These are phyloP conservation scores for Pleurotus citrinopileatus DNA, from an alignment of 768 basidiomycete species.

Conservation along the genomic window DNA sequence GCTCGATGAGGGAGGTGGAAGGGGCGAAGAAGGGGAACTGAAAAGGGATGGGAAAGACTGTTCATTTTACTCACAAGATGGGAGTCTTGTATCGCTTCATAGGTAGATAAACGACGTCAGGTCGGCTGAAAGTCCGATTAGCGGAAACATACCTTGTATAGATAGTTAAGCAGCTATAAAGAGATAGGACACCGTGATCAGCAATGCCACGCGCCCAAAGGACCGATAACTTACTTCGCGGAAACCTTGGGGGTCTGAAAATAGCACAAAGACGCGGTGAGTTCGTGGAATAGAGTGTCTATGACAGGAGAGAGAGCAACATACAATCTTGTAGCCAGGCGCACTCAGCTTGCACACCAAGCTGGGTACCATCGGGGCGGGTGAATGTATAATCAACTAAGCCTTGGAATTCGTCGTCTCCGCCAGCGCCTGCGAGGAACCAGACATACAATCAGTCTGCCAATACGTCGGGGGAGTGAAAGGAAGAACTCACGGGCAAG, in stretches of 20 bases:
- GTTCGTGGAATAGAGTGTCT: no score
- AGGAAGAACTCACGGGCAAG: slow-evolving; percentile 43
- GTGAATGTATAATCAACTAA: slow-evolving; percentile 59
- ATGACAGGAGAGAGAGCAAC: not conserved
- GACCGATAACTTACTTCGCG: slow-evolving; percentile 39
- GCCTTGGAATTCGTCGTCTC: slow-evolving; percentile 63
- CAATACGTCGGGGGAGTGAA: not conserved
- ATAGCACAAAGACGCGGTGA: slow-evolving; percentile 1
- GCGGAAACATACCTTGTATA: slow-evolving; percentile 63
- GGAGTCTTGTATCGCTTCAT: slow-evolving; percentile 35
- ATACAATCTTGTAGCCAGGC: slow-evolving; percentile 66
- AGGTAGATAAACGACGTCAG: no score
- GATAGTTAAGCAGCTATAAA: slow-evolving; percentile 58
- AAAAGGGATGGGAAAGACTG: not conserved
- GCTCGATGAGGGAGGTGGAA: no score
- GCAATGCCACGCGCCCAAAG: not conserved
- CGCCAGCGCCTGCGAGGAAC: slow-evolving; percentile 49
- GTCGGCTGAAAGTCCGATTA: no score
- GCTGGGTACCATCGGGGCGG: slow-evolving; percentile 58
- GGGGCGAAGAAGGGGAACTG: not conserved
- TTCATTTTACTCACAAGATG: slow-evolving; percentile 13
- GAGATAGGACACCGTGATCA: not conserved
- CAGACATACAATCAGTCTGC: not conserved
- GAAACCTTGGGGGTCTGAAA: slow-evolving; percentile 60
- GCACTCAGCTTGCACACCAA: slow-evolving; percentile 64